A percentile compares a stretch with the other conserved stretches of the same genome.
phyloP scores from a whole-genome alignment of 345 rosid genomes.

The Salix viminalis region DNA sequence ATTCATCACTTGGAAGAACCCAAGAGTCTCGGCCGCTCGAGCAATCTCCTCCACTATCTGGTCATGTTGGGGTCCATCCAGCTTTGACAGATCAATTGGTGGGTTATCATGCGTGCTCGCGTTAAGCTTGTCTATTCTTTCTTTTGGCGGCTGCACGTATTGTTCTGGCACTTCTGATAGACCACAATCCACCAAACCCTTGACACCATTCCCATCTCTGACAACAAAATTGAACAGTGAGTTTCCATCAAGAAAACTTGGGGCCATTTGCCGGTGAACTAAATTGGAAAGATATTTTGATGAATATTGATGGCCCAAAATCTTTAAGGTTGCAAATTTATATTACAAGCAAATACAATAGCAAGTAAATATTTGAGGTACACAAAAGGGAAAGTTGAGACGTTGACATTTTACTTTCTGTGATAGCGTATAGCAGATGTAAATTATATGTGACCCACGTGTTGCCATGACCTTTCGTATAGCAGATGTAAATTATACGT shows the following conservation, averaged over 20 bases:
- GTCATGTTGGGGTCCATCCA: conserved; percentile 38
- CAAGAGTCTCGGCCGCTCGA: conserved; percentile 46
- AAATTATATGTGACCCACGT: no score
- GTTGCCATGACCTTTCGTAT: no score
- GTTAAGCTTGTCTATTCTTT: conserved; percentile 37
- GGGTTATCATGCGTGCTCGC: conserved; percentile 11
- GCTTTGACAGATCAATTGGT: conserved; percentile 43
- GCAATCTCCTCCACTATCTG: conserved; percentile 32
- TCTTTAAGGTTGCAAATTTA: background rate
- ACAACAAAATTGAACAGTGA: conserved; percentile 47
- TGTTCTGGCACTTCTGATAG: conserved; percentile 34
- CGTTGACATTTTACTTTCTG: no score
- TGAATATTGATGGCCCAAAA: background rate
- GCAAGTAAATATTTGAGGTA: no score
- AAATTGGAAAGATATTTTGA: background rate
- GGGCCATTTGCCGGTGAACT: conserved; percentile 17
- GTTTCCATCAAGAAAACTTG: conserved; percentile 25
- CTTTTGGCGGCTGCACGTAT: conserved; percentile 30
- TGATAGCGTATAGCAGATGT: no score
- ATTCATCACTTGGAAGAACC: conserved; percentile 58
- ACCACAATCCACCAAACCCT: conserved; percentile 52
- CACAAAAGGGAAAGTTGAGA: no score
- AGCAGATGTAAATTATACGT: no score
- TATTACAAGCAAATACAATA: background rate
- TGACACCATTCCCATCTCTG: conserved; percentile 48